Evolutionary conservation across 1,284 basidiomycete genomes (phyloP).

Genomic region (Moniliophthora roreri): DNA sequence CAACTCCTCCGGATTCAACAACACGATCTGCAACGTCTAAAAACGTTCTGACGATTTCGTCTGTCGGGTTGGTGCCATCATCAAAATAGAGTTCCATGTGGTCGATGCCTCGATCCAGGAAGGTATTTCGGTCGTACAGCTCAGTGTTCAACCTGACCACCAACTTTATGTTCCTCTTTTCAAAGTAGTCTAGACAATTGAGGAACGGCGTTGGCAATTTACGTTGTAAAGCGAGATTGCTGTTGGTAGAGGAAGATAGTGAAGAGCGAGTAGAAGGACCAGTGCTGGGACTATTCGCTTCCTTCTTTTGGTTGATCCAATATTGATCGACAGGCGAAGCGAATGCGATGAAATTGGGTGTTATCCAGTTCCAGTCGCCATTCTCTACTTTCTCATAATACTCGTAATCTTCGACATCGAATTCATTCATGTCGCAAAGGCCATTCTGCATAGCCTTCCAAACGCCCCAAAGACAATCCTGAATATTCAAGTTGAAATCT

Average conservation of each 20-base stretch:
- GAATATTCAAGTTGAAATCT: slow-evolving; percentile 91
- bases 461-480: slow-evolving; percentile 93
- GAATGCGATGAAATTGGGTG: slow-evolving; percentile 92
- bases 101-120: slow-evolving; percentile 84
- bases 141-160: slow-evolving; percentile 95
- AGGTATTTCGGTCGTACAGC: slow-evolving; percentile 87
- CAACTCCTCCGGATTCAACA: slow-evolving; percentile 76
- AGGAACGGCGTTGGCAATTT: slow-evolving; percentile 78
- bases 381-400: slow-evolving; percentile 95
- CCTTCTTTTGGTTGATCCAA: slow-evolving; percentile 74
- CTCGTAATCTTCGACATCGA: slow-evolving; percentile 89
- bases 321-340: slow-evolving; percentile 86
- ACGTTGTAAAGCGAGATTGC: slow-evolving; percentile 65
- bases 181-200: slow-evolving; percentile 92
- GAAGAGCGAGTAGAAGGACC: slow-evolving; percentile 23
- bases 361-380: slow-evolving; percentile 98
- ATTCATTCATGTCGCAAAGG: slow-evolving; percentile 90
- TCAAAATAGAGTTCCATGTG: slow-evolving; percentile 96
- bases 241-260: slow-evolving; percentile 33
- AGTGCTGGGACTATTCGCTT: slow-evolving; percentile 44
- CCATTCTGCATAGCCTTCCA: slow-evolving; percentile 92
- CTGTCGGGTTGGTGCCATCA: slow-evolving; percentile 96
- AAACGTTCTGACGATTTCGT: slow-evolving; percentile 91
- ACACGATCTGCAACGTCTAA: slow-evolving; percentile 82
- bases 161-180: slow-evolving; percentile 84